Evolutionary conservation across 2,329 filamentous ascomycete species (phyloP).

Genomic region (Pseudopithomyces maydicus): DNA sequence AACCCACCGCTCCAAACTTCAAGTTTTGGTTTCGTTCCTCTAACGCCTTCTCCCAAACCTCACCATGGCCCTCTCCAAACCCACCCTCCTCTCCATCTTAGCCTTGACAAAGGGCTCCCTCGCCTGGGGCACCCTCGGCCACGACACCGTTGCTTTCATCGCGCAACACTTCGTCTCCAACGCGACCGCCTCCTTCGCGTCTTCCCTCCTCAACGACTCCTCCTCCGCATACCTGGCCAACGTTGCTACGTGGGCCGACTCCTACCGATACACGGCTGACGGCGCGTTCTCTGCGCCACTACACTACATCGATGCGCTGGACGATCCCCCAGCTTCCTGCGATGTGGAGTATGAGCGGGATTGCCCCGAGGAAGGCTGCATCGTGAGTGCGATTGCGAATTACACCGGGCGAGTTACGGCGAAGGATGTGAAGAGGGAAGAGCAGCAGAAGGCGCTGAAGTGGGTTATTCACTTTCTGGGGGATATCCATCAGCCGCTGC

Average conservation of each 20-base stretch:
- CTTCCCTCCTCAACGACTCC: slow-evolving; percentile 50
- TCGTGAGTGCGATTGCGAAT: slow-evolving; percentile 60
- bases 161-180: slow-evolving; percentile 55
- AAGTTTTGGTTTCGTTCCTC: neutral
- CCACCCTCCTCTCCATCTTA: slow-evolving; percentile 27
- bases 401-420: slow-evolving; percentile 47
- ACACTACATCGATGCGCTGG: slow-evolving; percentile 60
- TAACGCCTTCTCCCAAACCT: neutral
- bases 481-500: slow-evolving; percentile 76
- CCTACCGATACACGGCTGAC: slow-evolving; percentile 54
- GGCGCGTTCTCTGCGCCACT: slow-evolving; percentile 54
- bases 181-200: slow-evolving; percentile 51
- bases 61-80: slow-evolving; percentile 31
- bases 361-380: slow-evolving; percentile 56
- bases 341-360: slow-evolving; percentile 57
- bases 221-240: slow-evolving; percentile 55
- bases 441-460: slow-evolving; percentile 52
- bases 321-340: slow-evolving; percentile 54
- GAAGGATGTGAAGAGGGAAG: slow-evolving; percentile 29
- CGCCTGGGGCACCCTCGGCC: slow-evolving; percentile 60
- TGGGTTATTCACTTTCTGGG: slow-evolving; percentile 65
- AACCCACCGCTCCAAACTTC: neutral
- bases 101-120: too few relatives aligned
- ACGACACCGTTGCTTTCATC: slow-evolving; percentile 60
- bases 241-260: slow-evolving; percentile 61